These are phyloP conservation scores for Rhodotorula sphaerocarpa DNA, from an alignment of 768 basidiomycete genomes.

Conservation along the genomic window DNA sequence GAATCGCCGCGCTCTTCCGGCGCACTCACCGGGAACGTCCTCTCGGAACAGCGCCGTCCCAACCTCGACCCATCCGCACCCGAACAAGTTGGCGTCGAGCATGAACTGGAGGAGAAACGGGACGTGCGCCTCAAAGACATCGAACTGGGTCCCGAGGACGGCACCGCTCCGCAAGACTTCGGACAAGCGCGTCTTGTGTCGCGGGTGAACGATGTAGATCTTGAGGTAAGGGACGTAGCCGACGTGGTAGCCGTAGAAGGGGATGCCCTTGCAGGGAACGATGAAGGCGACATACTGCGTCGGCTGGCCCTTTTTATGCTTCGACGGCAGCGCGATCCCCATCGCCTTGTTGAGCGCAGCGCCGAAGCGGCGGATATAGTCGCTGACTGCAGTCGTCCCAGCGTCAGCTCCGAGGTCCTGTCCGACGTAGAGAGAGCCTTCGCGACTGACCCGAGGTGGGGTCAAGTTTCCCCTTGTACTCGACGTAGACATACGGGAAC, in stretches of 20 bases:
- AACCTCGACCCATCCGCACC: slow-evolving; percentile 81
- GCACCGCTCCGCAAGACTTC: slow-evolving; percentile 73
- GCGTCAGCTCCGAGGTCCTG: not conserved
- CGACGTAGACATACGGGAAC: slow-evolving; percentile 86
- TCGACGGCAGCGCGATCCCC: slow-evolving; percentile 59
- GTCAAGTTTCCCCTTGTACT: slow-evolving; percentile 63
- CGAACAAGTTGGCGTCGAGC: slow-evolving; percentile 88
- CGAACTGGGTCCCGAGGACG: slow-evolving; percentile 53
- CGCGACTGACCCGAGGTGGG: slow-evolving; percentile 54
- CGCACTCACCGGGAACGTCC: slow-evolving; percentile 45
- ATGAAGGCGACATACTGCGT: slow-evolving; percentile 55
- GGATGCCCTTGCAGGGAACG: slow-evolving; percentile 80
- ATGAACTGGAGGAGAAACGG: slow-evolving; percentile 82
- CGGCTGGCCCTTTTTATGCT: slow-evolving; percentile 44
- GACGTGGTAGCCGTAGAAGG: slow-evolving; percentile 89
- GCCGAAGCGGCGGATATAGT: slow-evolving; percentile 60
- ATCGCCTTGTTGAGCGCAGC: slow-evolving; percentile 78
- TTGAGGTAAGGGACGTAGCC: slow-evolving; percentile 83
- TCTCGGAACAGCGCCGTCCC: slow-evolving; percentile 48
- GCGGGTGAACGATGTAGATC: slow-evolving; percentile 65
- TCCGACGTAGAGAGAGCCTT: not conserved
- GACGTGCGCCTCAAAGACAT: slow-evolving; percentile 78
- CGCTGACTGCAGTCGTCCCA: slow-evolving; percentile 52
- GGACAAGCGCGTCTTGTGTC: slow-evolving; percentile 58
- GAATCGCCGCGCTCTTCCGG: too few species aligned